Percentiles rank a stretch among this genome's conserved stretches.
Evolutionary conservation across 2,329 filamentous ascomycete species (phyloP).

Genomic region (Arthrobotrys sinensis): DNA sequence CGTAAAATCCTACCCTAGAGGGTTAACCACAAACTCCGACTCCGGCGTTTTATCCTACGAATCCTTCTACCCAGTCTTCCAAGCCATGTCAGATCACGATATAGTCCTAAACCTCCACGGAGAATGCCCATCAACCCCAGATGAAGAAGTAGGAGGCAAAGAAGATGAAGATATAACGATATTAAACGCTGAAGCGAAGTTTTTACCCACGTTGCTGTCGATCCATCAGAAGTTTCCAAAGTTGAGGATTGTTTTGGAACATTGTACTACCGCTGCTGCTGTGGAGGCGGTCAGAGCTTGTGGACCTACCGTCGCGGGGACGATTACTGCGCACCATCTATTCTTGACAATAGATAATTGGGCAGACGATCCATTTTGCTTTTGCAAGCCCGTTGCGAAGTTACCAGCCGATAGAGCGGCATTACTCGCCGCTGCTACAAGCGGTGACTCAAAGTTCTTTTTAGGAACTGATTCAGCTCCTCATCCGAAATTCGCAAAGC

Average conservation of each 20-base stretch:
- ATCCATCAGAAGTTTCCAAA: constrained; percentile 83
- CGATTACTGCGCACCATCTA: constrained; percentile 89
- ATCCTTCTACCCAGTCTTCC: constrained; percentile 83
- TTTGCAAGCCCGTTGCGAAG: constrained; percentile 83
- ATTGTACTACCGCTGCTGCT: constrained; percentile 88
- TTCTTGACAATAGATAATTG: constrained; percentile 84
- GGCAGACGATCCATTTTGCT: constrained; percentile 80
- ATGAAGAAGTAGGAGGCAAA: constrained; percentile 51
- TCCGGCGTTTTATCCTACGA: constrained; percentile 80
- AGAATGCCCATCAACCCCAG: constrained; percentile 78
- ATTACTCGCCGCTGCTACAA: constrained; percentile 75
- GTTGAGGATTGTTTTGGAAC: constrained; percentile 81
- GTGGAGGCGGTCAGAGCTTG: constrained; percentile 83
- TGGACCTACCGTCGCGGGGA: constrained; percentile 82
- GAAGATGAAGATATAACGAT: constrained; percentile 69
- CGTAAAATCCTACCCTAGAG: constrained; percentile 79
- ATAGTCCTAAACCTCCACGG: constrained; percentile 95
- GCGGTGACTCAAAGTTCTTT: constrained; percentile 76
- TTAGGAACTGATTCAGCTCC: constrained; percentile 82
- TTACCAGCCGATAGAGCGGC: constrained; percentile 80
- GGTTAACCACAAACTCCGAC: constrained; percentile 77
- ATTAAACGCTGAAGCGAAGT: constrained; percentile 80
- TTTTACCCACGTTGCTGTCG: constrained; percentile 82
- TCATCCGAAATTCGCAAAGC: constrained; percentile 76
- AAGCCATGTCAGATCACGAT: constrained; percentile 87